Evolutionary conservation across 495 filamentous ascomycete species (phyloP).

Genomic region (Aspergillus saccharolyticus): DNA sequence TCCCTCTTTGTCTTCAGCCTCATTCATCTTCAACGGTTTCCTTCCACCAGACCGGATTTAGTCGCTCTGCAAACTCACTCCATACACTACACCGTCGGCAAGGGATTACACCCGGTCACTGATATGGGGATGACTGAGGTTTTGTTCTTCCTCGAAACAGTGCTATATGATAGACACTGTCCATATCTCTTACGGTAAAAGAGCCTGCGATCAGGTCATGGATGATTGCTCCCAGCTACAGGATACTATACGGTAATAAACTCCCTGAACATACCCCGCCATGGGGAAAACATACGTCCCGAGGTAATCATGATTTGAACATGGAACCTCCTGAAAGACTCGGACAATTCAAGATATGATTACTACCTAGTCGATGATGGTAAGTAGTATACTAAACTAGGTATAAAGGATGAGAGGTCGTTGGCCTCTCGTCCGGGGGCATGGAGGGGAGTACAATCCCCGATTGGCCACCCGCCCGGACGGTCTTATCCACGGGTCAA

Average conservation of each 20-base stretch:
- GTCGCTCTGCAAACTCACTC: neutral
- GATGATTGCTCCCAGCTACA: too few relatives aligned
- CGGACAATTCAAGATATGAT: too few relatives aligned
- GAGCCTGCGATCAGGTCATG: too few relatives aligned
- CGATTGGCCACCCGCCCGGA: slow-evolving; percentile 30
- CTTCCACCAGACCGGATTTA: too few relatives aligned
- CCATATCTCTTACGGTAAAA: too few relatives aligned
- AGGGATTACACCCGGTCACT: too few relatives aligned
- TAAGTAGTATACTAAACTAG: too few relatives aligned
- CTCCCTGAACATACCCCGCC: neutral
- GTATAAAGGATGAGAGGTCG: neutral
- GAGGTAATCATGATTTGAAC: neutral
- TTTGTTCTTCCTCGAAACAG: too few relatives aligned
- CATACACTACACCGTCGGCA: neutral
- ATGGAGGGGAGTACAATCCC: slow-evolving; percentile 36
- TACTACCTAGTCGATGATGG: too few relatives aligned
- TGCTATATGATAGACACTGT: too few relatives aligned
- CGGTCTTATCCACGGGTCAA: slow-evolving; percentile 14
- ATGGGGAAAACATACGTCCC: neutral
- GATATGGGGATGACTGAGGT: too few relatives aligned
- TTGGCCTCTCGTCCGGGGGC: slow-evolving; percentile 30
- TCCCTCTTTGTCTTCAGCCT: neutral
- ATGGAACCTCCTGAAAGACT: neutral
- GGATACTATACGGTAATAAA: neutral
- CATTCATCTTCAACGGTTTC: neutral